Evolutionary conservation across 1,139 yeast species (phyloP).

Genomic region (Magnusiomyces tetraspermus): DNA sequence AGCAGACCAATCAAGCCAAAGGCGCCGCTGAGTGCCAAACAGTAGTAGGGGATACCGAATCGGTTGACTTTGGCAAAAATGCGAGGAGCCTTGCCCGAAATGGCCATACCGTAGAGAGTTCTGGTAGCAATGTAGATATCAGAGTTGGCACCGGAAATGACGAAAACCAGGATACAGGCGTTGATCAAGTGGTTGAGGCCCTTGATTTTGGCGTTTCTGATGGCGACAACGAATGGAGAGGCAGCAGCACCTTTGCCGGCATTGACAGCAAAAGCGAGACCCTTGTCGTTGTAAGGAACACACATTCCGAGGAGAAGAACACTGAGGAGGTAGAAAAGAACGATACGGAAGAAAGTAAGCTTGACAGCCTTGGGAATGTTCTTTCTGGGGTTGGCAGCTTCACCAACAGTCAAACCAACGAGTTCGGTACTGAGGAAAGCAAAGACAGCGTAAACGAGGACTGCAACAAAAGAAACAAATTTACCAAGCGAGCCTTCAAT

Average conservation of each 20-base stretch:
- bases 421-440: constrained; percentile 74
- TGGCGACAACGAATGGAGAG: not conserved
- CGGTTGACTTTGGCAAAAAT: constrained; percentile 51
- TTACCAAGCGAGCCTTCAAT: constrained; percentile 38
- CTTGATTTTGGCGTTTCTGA: not conserved
- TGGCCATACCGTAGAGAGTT: constrained; percentile 54
- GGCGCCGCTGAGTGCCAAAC: constrained; percentile 37
- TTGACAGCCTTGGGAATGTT: constrained; percentile 69
- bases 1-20: constrained; percentile 56
- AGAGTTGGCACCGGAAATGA: constrained; percentile 65
- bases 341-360: no score
- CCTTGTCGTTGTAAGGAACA: constrained; percentile 35
- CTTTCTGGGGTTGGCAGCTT: constrained; percentile 69
- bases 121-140: constrained; percentile 65
- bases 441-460: constrained; percentile 38
- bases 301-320: constrained; percentile 42
- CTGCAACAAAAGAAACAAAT: constrained; percentile 58
- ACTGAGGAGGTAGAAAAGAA: constrained; percentile 41
- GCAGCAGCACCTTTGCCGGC: constrained; percentile 53
- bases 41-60: constrained; percentile 54
- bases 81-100: constrained; percentile 54
- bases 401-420: constrained; percentile 66
- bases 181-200: not conserved
- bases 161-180: constrained; percentile 25
- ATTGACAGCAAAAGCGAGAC: constrained; percentile 26